Conservation (phyloP, 2,329 filamentous ascomycete genomes). For the Colletotrichum phormii region DNA sequence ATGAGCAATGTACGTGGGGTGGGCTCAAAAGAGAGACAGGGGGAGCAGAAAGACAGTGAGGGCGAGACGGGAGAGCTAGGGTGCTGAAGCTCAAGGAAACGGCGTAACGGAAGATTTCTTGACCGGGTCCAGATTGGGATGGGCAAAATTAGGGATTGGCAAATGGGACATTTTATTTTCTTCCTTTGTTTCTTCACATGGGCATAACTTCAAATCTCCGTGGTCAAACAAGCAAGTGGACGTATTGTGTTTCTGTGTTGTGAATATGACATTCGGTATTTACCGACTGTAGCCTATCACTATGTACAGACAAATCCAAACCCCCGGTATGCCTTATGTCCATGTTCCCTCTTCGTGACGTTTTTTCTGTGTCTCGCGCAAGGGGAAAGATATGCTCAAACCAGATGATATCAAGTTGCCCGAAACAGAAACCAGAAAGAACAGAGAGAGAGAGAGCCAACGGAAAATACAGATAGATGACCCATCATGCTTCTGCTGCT, state of each 20-base stretch:
- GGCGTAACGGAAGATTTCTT: slow-evolving; percentile 4
- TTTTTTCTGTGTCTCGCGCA: neutral
- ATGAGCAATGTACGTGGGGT: neutral
- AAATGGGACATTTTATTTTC: slow-evolving; percentile 1
- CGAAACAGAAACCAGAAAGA: slow-evolving; percentile 1
- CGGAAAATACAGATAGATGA: slow-evolving; percentile 1
- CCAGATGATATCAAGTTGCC: slow-evolving; percentile 30
- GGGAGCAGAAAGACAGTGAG: too few relatives aligned
- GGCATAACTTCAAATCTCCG: too few relatives aligned
- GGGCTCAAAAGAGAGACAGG: neutral
- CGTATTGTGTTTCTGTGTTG: neutral
- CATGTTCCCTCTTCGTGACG: neutral
- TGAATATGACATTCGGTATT: slow-evolving; percentile 5
- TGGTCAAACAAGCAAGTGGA: too few relatives aligned
- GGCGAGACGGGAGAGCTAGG: neutral
- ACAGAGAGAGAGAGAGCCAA: neutral
- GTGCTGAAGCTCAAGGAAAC: neutral
- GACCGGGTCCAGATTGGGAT: neutral
- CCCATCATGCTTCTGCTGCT: slow-evolving; percentile 8
- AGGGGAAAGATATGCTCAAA: neutral
- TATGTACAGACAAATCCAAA: neutral
- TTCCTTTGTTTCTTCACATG: neutral
- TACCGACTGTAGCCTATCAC: neutral
- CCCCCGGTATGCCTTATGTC: too few relatives aligned
- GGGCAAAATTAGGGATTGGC: neutral